Evolutionary conservation across 306 rosid species (phyloP), one percentile per base, ranked within the genome.

Genomic region (Vachellia collinsii): DNA sequence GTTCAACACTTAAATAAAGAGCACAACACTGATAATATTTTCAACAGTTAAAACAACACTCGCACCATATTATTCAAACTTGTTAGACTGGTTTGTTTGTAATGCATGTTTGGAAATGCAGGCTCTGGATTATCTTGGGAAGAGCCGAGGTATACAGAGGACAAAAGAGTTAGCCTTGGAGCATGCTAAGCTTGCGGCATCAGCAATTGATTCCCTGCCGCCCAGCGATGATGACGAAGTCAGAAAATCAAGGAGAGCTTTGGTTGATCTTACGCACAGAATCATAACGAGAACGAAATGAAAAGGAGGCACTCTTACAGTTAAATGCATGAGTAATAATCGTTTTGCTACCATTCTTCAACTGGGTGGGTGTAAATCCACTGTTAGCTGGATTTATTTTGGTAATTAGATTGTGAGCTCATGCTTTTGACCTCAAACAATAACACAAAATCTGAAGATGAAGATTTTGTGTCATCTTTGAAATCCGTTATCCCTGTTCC

Each of bases 81-180:
- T 42, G 9, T 46, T 22, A 25, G 20, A 70, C 22, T 17, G 7
- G 17, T 42, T 66, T 19, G 20, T 62, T 56, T 51, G 16, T 61
- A 11, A 19, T 59, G 37, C 39, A 61, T 61, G 16, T 61, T 59
- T 61, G 80, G 72, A 39, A 56, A 82, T 22, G 74, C 64, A 95
- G 99, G 99, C 94, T 74, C 79, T 95, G 70, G 98, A 95, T 29
- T 95, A 91, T 83, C 93, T 95, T 34, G 96, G 87, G 19, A 90
- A 87, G 88, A 95, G 99, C 64, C 81, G 83, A 23, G 99, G 98
- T 69, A 85, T 95, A 76, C 99, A 93, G 74, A 88, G 84, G 79
- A 85, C 99, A 43, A 89, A 76, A 85, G 99, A 95, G 77, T 89
- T 95, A 53, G 99, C 99, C 38, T 41, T 76, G 61, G 82, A 89